A percentile compares a stretch with the other conserved stretches of the same genome.
These are phyloP conservation scores for Bipolaris sorokiniana DNA, from an alignment of 2,329 filamentous ascomycete genomes.

Conservation along the genomic window DNA sequence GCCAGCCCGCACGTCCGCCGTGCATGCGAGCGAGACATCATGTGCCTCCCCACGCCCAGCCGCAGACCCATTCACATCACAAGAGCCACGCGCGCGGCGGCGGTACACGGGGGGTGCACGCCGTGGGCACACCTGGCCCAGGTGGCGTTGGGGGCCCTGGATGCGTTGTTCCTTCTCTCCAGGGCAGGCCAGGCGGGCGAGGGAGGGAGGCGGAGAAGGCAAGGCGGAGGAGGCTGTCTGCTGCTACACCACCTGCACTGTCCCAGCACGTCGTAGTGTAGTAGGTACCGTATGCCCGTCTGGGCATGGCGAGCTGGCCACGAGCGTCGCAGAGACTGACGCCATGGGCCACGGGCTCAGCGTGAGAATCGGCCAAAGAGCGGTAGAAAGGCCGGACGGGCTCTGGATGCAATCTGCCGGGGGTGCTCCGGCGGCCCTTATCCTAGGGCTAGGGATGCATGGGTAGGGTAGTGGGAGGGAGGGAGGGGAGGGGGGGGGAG, in stretches of 20 bases:
- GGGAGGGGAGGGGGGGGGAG: neutral
- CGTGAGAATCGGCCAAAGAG: conserved; percentile 11
- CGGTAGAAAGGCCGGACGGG: conserved; percentile 22
- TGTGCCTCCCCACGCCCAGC: conserved; percentile 45
- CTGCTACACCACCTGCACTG: neutral
- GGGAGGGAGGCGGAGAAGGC: too few species aligned
- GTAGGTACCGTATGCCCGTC: too few species aligned
- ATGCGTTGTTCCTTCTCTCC: conserved; percentile 9
- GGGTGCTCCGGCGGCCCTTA: conserved; percentile 25
- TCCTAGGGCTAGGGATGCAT: conserved; percentile 18
- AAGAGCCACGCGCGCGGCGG: conserved; percentile 29
- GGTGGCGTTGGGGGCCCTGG: conserved; percentile 14
- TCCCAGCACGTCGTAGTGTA: too few species aligned
- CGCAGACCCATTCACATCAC: conserved; percentile 26
- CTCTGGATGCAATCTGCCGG: conserved; percentile 31
- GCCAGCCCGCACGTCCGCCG: conserved; percentile 27
- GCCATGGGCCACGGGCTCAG: conserved; percentile 1
- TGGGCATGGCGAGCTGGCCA: neutral
- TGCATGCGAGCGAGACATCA: conserved; percentile 26
- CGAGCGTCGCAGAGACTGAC: conserved; percentile 16
- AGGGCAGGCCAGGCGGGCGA: too few species aligned
- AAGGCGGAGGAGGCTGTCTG: neutral
- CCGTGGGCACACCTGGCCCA: conserved; percentile 14
- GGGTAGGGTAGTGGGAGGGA: conserved; percentile 1
- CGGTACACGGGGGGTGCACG: conserved; percentile 13